These are phyloP conservation scores for Naganishia vaughanmartiniae DNA, from an alignment of 768 basidiomycete genomes.

Conservation along the genomic window DNA sequence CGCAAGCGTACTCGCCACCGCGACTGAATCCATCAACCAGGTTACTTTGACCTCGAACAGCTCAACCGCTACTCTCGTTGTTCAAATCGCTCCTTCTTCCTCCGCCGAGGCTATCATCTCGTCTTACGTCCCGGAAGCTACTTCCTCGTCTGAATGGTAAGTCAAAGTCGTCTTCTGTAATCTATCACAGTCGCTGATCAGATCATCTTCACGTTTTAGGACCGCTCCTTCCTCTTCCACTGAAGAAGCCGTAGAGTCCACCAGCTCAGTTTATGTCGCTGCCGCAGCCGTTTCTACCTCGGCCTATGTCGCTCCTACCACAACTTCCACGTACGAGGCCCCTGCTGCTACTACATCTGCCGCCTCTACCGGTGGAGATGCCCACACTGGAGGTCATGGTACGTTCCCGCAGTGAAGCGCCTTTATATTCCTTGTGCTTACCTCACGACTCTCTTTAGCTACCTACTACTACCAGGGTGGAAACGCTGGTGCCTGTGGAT, in stretches of 20 bases:
- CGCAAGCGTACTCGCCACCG: slow-evolving; percentile 33
- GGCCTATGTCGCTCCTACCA: slow-evolving; percentile 32
- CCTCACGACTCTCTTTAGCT: slow-evolving; percentile 46
- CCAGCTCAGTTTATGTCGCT: slow-evolving; percentile 23
- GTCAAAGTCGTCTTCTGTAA: not conserved
- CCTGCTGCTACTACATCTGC: slow-evolving; percentile 36
- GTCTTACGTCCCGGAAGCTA: not conserved
- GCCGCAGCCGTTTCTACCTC: slow-evolving; percentile 27
- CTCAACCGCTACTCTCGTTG: slow-evolving; percentile 31
- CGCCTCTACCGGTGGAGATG: slow-evolving; percentile 34
- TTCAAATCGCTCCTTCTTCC: slow-evolving; percentile 36
- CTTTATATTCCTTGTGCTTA: not conserved
- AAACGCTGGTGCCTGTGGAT: slow-evolving; percentile 76
- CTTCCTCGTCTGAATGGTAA: slow-evolving; percentile 14
- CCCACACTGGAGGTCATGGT: slow-evolving; percentile 37
- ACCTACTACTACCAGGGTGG: slow-evolving; percentile 69
- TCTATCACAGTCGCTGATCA: not conserved
- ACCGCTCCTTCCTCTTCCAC: slow-evolving; percentile 30
- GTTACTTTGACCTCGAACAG: slow-evolving; percentile 34
- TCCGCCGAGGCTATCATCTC: slow-evolving; percentile 31
- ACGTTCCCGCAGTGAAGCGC: not conserved
- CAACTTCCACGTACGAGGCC: slow-evolving; percentile 30
- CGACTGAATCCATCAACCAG: slow-evolving; percentile 23
- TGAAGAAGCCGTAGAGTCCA: slow-evolving; percentile 23
- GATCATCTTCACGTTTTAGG: not conserved